Evolutionary conservation across 2,329 filamentous ascomycete genomes (phyloP).

Genomic region (Fusarium euwallaceae): DNA sequence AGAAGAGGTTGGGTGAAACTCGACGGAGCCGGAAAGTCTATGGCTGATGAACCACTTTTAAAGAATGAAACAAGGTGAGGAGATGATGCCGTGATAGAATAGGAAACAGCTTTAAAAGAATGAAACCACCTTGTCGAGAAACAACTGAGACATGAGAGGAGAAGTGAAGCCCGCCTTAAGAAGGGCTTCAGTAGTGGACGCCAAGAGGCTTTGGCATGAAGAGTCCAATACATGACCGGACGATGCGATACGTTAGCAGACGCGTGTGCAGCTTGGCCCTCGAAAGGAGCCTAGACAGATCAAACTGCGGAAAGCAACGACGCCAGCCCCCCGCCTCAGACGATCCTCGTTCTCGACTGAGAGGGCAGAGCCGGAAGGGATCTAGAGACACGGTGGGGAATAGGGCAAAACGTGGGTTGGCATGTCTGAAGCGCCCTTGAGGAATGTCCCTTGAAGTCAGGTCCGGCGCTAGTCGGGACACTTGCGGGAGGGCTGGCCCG

Average conservation of each 20-base stretch:
- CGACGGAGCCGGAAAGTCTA: constrained; percentile 25
- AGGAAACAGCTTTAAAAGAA: constrained; percentile 24
- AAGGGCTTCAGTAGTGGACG: constrained; percentile 7
- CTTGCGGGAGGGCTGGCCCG: background rate
- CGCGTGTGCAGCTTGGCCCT: constrained; percentile 11
- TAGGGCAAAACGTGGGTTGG: constrained; percentile 37
- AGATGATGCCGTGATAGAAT: constrained; percentile 13
- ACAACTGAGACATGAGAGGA: constrained; percentile 18
- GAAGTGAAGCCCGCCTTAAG: constrained; percentile 33
- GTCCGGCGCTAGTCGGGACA: constrained; percentile 14
- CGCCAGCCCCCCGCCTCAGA: constrained; percentile 5
- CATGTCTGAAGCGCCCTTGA: constrained; percentile 29
- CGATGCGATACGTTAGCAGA: background rate
- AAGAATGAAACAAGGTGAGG: constrained; percentile 33
- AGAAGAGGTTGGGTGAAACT: constrained; percentile 5
- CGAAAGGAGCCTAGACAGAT: constrained; percentile 6
- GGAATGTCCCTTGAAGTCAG: constrained; percentile 32
- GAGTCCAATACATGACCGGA: background rate
- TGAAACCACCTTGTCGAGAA: constrained; percentile 22
- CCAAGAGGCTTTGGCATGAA: constrained; percentile 7
- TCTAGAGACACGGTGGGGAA: constrained; percentile 7
- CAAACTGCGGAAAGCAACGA: constrained; percentile 37
- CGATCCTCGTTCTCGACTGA: constrained; percentile 27
- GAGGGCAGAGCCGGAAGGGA: constrained; percentile 19
- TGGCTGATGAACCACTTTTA: constrained; percentile 21